Base-by-base conservation (phyloP, 345 rosid species). In the Citrus sinensis region DNA sequence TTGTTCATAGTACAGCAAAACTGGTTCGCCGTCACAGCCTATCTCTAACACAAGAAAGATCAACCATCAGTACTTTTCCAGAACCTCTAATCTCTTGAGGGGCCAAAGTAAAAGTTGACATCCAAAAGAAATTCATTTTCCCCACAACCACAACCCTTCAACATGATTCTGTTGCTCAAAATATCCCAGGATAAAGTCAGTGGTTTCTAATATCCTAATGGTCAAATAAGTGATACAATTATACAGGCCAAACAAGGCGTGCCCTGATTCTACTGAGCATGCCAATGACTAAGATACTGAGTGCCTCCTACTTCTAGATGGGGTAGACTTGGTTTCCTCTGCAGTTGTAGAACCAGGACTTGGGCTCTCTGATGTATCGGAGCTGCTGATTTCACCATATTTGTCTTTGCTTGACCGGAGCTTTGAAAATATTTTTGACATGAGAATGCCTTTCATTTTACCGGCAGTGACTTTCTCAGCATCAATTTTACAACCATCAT, bases 311-410 rank as follows among this genome's bases (percentile, higher is more conserved):
- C 88, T 89, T 79, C 91, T 89, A n/a, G 97, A 88, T 13, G 91
- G 93, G 20, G 93, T 91, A 0, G 92, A 93, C 81, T 95, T 95
- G 29, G 85, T 89, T 66, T 93, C 97, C 55, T 86, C 95, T 2
- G 89, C 92, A 32, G 77, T 82, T 7, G 83, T 81, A 7, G 97
- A 93, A 22, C 93, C 77, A 54, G 84, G 77, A n/a, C 82, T 82
- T 4, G 90, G 94, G 79, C 94, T 90, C 51, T 83, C 89, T 34
- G 94, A 90, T 54, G 93, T 88, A 73, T 93, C 97, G 0, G 92
- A 86, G 78, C 94, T 88, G 75, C 89, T 93, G 59, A 89, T 85
- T 60, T 91, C 95, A 51, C 89, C 87, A 34, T 81, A 86, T 80
- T 79, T 86, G 32, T 91, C 94, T 85, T 91, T 93, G 78, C 85